Conservation (phyloP, 192 early-diverging fungal species). For the Podila horticola region DNA sequence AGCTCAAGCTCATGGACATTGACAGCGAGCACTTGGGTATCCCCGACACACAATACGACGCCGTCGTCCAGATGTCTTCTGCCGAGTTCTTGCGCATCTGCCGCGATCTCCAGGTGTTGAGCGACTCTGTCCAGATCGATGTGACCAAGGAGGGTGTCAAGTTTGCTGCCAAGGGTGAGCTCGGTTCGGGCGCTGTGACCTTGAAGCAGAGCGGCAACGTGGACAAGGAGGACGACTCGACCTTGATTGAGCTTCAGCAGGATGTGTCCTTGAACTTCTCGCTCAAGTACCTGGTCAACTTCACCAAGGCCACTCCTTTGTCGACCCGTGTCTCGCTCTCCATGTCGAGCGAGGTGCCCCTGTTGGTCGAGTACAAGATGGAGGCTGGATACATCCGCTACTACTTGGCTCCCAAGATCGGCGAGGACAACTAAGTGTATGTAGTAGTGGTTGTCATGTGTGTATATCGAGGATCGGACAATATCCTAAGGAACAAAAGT, state of each 20-base stretch:
- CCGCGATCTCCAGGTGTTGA: slow-evolving; percentile 83
- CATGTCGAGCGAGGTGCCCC: slow-evolving; percentile 88
- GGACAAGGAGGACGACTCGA: slow-evolving; percentile 74
- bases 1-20: slow-evolving; percentile 99
- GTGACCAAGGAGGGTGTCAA: slow-evolving; percentile 94
- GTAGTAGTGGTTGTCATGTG: background rate
- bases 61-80: slow-evolving; percentile 88
- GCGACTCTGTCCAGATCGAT: slow-evolving; percentile 91
- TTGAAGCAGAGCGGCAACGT: slow-evolving; percentile 80
- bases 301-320: slow-evolving; percentile 94
- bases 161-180: slow-evolving; percentile 89
- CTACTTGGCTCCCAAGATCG: slow-evolving; percentile 81
- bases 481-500: background rate
- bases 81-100: slow-evolving; percentile 93
- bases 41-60: slow-evolving; percentile 94
- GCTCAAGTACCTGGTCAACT: slow-evolving; percentile 94
- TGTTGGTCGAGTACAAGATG: slow-evolving; percentile 95
- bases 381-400: slow-evolving; percentile 91
- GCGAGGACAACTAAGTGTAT: slow-evolving; percentile 53
- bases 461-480: background rate
- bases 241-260: slow-evolving; percentile 84
- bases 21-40: slow-evolving; percentile 96
- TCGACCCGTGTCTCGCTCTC: slow-evolving; percentile 79
- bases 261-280: slow-evolving; percentile 88
- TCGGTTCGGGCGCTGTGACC: slow-evolving; percentile 84